A percentile compares a stretch with the other conserved stretches of the same genome.
phyloP scores from a whole-genome alignment of 192 early-diverging fungal genomes.

The Rhizophagus clarus region DNA sequence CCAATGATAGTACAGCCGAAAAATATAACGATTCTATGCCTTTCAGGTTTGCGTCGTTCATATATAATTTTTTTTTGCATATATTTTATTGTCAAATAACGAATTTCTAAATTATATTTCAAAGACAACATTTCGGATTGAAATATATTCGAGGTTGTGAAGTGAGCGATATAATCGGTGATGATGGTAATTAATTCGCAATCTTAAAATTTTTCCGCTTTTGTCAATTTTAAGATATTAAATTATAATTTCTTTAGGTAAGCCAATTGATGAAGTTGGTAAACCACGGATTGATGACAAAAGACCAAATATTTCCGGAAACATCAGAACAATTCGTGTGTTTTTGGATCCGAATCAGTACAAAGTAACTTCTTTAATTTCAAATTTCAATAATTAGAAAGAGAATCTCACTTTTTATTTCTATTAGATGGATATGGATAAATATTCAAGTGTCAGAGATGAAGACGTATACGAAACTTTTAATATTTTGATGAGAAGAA shows the following conservation, averaged over 20 bases:
- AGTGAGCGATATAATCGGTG: conserved; percentile 76
- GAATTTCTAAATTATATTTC: neutral
- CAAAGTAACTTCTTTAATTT: conserved; percentile 36
- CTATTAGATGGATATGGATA: conserved; percentile 53
- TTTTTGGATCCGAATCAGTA: conserved; percentile 89
- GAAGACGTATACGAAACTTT: conserved; percentile 79
- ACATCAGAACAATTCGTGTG: conserved; percentile 71
- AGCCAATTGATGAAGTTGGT: conserved; percentile 49
- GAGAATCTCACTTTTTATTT: neutral
- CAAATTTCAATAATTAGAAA: neutral
- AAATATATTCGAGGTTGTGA: conserved; percentile 86
- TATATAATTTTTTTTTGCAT: neutral
- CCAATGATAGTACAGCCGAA: conserved; percentile 46
- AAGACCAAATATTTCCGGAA: conserved; percentile 38
- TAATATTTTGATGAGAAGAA: conserved; percentile 88
- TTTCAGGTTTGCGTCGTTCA: conserved; percentile 43
- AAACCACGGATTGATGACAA: conserved; percentile 44
- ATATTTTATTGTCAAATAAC: neutral
- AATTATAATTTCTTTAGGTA: conserved; percentile 30
- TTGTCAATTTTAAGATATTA: conserved; percentile 35
- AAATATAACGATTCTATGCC: conserved; percentile 48
- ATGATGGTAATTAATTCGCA: conserved; percentile 58
- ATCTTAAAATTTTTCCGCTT: neutral
- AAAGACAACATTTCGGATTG: conserved; percentile 65
- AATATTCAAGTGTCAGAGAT: conserved; percentile 44